A percentile compares a stretch with the other conserved stretches of the same genome.
Evolutionary conservation across 2,329 filamentous ascomycete genomes (phyloP).

Genomic region (Aquanectria penicillioides): DNA sequence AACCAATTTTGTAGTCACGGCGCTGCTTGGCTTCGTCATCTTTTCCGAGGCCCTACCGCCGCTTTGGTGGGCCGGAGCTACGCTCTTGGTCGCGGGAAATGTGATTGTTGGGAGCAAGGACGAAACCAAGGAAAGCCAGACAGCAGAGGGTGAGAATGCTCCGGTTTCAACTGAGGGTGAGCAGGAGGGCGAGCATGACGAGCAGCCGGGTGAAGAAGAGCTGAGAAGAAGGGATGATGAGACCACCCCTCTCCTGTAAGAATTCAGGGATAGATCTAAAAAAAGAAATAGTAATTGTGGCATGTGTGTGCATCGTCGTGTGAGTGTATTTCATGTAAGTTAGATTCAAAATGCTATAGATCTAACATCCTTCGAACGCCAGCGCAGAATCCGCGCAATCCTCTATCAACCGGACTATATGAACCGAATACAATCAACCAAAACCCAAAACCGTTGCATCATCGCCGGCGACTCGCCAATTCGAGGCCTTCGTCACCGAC

Average conservation of each 20-base stretch:
- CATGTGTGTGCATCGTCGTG: no score
- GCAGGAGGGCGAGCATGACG: no score
- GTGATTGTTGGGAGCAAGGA: conserved; percentile 81
- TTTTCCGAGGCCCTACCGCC: conserved; percentile 78
- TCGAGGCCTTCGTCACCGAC: conserved; percentile 54
- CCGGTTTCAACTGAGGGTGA: conserved; percentile 41
- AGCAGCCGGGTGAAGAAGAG: conserved; percentile 34
- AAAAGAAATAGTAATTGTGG: no score
- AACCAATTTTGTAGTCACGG: conserved; percentile 83
- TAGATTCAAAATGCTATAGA: conserved; percentile 22
- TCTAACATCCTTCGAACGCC: conserved; percentile 34
- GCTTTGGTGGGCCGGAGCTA: conserved; percentile 81
- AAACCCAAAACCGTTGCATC: background rate
- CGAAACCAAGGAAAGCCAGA: conserved; percentile 50
- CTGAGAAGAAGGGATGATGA: conserved; percentile 44
- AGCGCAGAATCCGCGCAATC: conserved; percentile 27
- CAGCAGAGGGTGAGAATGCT: conserved; percentile 42
- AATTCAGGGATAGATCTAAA: background rate
- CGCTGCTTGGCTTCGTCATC: conserved; percentile 74
- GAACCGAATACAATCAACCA: conserved; percentile 5
- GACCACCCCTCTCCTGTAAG: background rate
- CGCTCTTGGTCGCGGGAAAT: conserved; percentile 77
- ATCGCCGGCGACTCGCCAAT: conserved; percentile 50
- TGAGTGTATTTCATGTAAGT: background rate
- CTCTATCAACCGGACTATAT: conserved; percentile 31